These are phyloP conservation scores for Parmelia sp. DNA, from an alignment of 495 filamentous ascomycete species.

Conservation along the genomic window DNA sequence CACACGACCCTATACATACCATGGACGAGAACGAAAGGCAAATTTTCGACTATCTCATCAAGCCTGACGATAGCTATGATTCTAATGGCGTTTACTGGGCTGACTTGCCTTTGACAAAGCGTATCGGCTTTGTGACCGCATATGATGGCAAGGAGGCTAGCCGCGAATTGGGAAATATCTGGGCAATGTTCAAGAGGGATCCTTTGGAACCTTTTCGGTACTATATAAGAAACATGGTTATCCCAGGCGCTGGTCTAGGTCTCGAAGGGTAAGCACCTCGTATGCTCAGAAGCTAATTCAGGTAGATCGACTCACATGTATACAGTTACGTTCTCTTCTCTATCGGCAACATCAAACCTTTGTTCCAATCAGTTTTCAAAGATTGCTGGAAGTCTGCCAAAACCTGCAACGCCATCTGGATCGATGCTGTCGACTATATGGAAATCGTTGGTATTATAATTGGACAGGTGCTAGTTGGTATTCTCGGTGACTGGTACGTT, in stretches of 20 bases:
- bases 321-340: slow-evolving; percentile 59
- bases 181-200: slow-evolving; percentile 71
- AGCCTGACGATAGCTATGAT: slow-evolving; percentile 78
- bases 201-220: slow-evolving; percentile 71
- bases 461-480: slow-evolving; percentile 71
- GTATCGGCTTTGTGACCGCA: slow-evolving; percentile 62
- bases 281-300: not conserved
- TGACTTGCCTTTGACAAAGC: slow-evolving; percentile 61
- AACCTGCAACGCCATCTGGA: slow-evolving; percentile 67
- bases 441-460: slow-evolving; percentile 86
- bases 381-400: slow-evolving; percentile 61
- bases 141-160: slow-evolving; percentile 59
- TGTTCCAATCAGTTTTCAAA: slow-evolving; percentile 64
- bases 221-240: slow-evolving; percentile 73
- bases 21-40: slow-evolving; percentile 58
- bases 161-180: slow-evolving; percentile 59
- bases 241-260: slow-evolving; percentile 71
- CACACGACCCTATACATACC: slow-evolving; percentile 45
- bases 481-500: slow-evolving; percentile 51
- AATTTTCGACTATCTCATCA: slow-evolving; percentile 67
- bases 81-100: slow-evolving; percentile 83
- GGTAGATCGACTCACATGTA: not conserved
- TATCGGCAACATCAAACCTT: slow-evolving; percentile 77
- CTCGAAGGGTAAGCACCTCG: slow-evolving; percentile 60
- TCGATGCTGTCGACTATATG: slow-evolving; percentile 72